Base-by-base conservation (phyloP, 2,329 filamentous ascomycete species). In the Penicillium concentricum region DNA sequence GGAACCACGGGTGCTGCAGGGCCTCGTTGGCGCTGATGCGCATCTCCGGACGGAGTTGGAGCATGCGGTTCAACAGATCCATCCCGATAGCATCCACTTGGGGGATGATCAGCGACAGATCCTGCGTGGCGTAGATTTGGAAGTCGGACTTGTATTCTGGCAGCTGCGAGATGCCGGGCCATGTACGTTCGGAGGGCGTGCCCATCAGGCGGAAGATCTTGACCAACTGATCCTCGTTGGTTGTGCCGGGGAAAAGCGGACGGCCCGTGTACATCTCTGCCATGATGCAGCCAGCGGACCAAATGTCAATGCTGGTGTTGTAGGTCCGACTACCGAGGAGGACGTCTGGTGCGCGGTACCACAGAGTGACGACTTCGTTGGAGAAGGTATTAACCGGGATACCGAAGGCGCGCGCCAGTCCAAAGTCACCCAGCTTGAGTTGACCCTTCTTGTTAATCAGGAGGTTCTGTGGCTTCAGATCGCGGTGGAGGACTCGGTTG, bases 291-390 rank as follows among this genome's bases (percentile, higher is more conserved):
- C 94, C 94, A 7, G 94, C 94, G 7, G 91, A 96, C 94, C 94
- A 99, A 72, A 99, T 97, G 71, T 99, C 94, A 74, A 99, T 97
- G 77, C 91, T 96, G n/a, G 94, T 99, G 78, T 96, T 99, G 80
- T 99, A 99, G 22, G 94, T 97, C 63, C 94, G 83, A 68, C 90
- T 94, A 51, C 94, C 94, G 44, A 99, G 84, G 50, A 99, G 84
- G 45, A 99, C 94, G 69, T 99, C 94, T 0, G 94, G 94, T 0
- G 94, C 94, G 42, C 94, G 90, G 75, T 99, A 99, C 93, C 93
- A 97, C 18, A 97, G 82, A 0, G 94, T 97, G 42, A 97, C 93
- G 56, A 97, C 93, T 76, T 97, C 93, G 74, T 97, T 97, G 51
- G 91, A 95, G 77, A 97, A 97, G 18, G 93, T 97, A 73, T 97